Evolutionary conservation across 225 moss, liverwort and hornwort species (phyloP).

Genomic region (Bryum argenteum): DNA sequence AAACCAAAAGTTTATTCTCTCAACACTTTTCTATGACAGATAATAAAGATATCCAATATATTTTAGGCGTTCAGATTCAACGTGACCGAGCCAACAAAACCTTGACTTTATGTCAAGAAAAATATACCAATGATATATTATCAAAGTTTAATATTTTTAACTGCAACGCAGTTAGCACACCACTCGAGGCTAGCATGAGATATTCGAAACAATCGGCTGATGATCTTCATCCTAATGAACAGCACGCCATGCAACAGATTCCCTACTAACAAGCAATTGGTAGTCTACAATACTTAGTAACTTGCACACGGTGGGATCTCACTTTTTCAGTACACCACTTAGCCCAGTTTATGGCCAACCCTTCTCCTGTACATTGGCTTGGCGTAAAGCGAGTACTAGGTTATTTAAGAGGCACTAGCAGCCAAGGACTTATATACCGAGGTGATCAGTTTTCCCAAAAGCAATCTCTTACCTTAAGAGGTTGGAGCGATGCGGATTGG

Average conservation of each 20-base stretch:
- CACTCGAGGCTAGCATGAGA: not conserved
- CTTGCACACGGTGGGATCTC: not conserved
- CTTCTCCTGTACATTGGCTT: not conserved
- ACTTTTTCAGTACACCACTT: not conserved
- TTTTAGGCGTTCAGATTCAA: not conserved
- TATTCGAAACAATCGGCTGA: not conserved
- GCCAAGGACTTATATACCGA: no score
- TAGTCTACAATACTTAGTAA: not conserved
- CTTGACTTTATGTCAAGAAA: not conserved
- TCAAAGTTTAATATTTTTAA: not conserved
- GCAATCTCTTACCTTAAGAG: no score
- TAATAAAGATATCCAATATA: not conserved
- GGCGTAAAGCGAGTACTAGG: not conserved
- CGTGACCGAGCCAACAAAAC: not conserved
- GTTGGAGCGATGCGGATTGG: no score
- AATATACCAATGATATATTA: not conserved
- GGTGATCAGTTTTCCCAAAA: no score
- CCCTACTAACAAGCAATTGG: not conserved
- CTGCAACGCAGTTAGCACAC: not conserved
- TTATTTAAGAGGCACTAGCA: not conserved
- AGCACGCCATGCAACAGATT: not conserved
- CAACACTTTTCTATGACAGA: not conserved
- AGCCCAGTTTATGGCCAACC: no score
- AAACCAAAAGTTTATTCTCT: not conserved
- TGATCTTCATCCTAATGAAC: not conserved